Conservation (phyloP, 2,329 filamentous ascomycete species). For the Stachybotrys elegans region DNA sequence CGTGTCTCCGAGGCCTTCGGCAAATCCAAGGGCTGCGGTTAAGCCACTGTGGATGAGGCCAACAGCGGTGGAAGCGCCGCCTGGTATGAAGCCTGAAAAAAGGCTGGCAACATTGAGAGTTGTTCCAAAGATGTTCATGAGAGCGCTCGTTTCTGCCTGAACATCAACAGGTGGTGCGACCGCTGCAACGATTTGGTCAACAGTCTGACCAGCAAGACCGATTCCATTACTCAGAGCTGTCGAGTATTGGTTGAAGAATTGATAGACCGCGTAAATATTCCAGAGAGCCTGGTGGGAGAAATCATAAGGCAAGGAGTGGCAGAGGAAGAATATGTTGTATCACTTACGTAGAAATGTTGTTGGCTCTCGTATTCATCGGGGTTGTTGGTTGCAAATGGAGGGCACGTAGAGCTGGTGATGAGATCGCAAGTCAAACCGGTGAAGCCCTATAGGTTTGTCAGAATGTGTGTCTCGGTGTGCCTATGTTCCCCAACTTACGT, state of each 20-base stretch:
- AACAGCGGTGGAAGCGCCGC: slow-evolving; percentile 11
- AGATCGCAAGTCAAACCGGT: slow-evolving; percentile 18
- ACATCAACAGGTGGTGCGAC: slow-evolving; percentile 17
- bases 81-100: slow-evolving; percentile 14
- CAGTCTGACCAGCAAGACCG: slow-evolving; percentile 17
- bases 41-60: slow-evolving; percentile 12
- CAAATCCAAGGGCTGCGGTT: slow-evolving; percentile 7
- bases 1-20: slow-evolving; percentile 9
- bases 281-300: slow-evolving; percentile 12
- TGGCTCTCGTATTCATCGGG: slow-evolving; percentile 12
- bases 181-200: slow-evolving; percentile 18
- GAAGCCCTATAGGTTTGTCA: slow-evolving; percentile 6
- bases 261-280: slow-evolving; percentile 21
- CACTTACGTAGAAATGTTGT: slow-evolving; percentile 18
- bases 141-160: slow-evolving; percentile 6
- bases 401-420: slow-evolving; percentile 18
- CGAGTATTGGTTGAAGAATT: slow-evolving; percentile 23
- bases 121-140: slow-evolving; percentile 12
- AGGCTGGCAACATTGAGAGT: slow-evolving; percentile 13
- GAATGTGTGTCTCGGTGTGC: not conserved
- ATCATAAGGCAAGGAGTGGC: not conserved
- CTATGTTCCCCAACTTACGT: slow-evolving; percentile 6
- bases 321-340: not conserved
- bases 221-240: slow-evolving; percentile 17
- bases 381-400: slow-evolving; percentile 11